These are phyloP conservation scores for Parietaria judaica DNA, from an alignment of 306 rosid species.

Conservation along the genomic window DNA sequence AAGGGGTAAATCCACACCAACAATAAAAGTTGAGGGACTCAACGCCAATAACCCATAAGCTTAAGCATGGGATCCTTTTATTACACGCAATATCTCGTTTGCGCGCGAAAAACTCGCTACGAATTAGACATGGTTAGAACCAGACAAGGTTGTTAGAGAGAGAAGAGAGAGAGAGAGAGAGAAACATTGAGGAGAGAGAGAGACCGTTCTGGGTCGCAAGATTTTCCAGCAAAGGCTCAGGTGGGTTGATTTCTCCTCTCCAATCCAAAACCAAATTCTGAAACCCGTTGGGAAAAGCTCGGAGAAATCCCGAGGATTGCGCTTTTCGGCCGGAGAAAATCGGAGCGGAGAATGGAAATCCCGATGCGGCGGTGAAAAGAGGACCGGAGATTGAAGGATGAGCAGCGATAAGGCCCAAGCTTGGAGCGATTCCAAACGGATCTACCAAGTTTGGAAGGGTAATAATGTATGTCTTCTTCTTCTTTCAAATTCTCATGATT, in stretches of 20 bases:
- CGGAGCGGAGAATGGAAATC: not conserved
- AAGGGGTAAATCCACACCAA: too few relatives aligned
- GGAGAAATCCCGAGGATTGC: not conserved
- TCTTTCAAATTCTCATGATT: not conserved
- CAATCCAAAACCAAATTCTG: not conserved
- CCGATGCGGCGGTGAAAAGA: not conserved
- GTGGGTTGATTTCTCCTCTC: slow-evolving; percentile 6
- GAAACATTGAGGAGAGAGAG: not conserved
- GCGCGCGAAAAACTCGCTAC: slow-evolving; percentile 6
- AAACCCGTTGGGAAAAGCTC: not conserved
- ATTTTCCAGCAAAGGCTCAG: not conserved
- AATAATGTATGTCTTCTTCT: slow-evolving; percentile 42
- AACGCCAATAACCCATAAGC: too few relatives aligned
- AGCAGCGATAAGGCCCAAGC: slow-evolving; percentile 11
- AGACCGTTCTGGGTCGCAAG: not conserved
- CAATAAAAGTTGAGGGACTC: too few relatives aligned
- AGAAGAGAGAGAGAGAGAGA: not conserved
- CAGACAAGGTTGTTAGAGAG: slow-evolving; percentile 9
- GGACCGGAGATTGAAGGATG: not conserved
- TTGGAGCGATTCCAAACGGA: slow-evolving; percentile 28
- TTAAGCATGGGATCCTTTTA: not conserved
- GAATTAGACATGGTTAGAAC: slow-evolving; percentile 3
- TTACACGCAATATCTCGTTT: not conserved
- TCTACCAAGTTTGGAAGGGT: slow-evolving; percentile 70
- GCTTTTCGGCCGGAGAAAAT: not conserved